phyloP scores from a whole-genome alignment of 164 flowering plant genomes.

The Dillenia turbinata region DNA sequence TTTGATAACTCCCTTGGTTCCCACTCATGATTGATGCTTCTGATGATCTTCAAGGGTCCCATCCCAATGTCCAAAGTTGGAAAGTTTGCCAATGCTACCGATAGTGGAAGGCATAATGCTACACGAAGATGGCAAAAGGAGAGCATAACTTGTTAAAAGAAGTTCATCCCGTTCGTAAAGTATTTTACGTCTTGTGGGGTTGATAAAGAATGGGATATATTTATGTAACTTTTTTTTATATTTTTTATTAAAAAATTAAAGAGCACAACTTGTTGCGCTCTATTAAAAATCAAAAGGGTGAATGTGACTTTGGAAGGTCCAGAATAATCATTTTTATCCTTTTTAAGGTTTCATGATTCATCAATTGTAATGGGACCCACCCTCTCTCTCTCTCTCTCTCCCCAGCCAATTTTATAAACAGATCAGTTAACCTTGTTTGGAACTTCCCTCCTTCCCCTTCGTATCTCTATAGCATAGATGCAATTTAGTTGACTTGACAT shows the following conservation, averaged over 20 bases:
- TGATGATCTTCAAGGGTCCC: no score
- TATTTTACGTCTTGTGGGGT: no score
- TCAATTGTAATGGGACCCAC: constrained; percentile 6
- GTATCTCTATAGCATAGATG: not conserved
- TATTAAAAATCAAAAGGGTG: not conserved
- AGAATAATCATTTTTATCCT: constrained; percentile 15
- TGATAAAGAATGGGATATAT: no score
- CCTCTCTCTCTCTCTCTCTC: not conserved
- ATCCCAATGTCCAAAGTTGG: no score
- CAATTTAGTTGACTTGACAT: constrained; percentile 5
- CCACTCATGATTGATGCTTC: no score
- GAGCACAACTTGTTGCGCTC: constrained; percentile 1
- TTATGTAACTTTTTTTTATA: no score
- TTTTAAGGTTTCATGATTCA: constrained; percentile 3
- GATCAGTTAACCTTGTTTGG: constrained; percentile 6
- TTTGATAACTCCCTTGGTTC: no score
- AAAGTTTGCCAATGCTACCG: not conserved
- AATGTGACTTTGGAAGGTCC: constrained; percentile 3
- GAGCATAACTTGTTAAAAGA: constrained; percentile 6
- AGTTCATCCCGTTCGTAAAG: no score
- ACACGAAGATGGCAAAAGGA: constrained; percentile 7
- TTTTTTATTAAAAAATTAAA: no score
- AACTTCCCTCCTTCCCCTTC: constrained; percentile 12
- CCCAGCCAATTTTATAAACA: constrained; percentile 34
- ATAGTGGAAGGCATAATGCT: constrained; percentile 23